Evolutionary conservation across 1,139 yeast genomes (phyloP), one percentile per base, ranked within the genome.

Genomic region (Meyerozyma guilliermondii): DNA sequence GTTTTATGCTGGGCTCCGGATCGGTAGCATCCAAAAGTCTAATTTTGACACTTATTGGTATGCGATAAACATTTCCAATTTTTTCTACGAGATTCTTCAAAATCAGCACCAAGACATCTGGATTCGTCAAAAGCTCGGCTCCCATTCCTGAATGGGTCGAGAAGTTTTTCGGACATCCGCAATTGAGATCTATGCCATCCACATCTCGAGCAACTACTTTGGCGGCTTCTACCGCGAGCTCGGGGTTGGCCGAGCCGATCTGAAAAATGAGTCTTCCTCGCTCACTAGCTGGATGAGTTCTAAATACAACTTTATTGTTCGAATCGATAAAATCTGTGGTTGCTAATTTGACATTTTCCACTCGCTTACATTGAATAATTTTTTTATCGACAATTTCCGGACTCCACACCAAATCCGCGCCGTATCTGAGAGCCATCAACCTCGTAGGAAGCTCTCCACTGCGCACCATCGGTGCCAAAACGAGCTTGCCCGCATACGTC

Each of bases 101-200:
- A 29, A 92, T 92, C 16, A 74, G 72, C 52, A 83, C 85, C 27
- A 92, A 69, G 39, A 77, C 65, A 39, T 87, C 96, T 0, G 98
- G 97, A 0, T 91, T 87, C 38, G 76, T 69, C 46, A 92, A 69
- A 39, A 92, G 68, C 0, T 96, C 97, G 3, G 98, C 96, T 5
- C 98, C 98, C 98, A 92, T 92, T 1, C 98, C 98, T 0, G 94
- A 76, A 60, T 89, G 97, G 3, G 88, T 75, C 1, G 89, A 82
- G 54, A 87, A 87, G 47, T 84, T 91, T 58, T 88, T 89, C 2
- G 98, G 98, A 64, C 98, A 92, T 4, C 98, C 98, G 35, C 96
- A 88, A 60, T 92, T 92, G 47, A 92, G 77, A 59, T 92, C 98
- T 11, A 92, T 85, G 7, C 95, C 98, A 48, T 82, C 89, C 1